phyloP scores from a whole-genome alignment of 1,284 basidiomycete genomes.

The Gastroboletus turbinatus region DNA sequence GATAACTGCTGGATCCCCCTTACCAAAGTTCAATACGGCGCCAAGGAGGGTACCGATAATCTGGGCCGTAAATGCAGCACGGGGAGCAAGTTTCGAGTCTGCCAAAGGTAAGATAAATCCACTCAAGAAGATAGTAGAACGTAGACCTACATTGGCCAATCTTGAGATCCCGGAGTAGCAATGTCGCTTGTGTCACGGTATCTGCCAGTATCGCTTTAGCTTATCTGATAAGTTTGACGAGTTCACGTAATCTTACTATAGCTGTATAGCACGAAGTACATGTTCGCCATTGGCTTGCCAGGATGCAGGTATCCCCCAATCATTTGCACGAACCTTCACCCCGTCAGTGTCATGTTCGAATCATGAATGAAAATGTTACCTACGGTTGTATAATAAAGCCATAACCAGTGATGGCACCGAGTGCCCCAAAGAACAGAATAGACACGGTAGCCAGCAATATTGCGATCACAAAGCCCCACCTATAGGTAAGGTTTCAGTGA shows the following conservation, averaged over 20 bases:
- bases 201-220: slow-evolving; percentile 29
- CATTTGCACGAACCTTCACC: slow-evolving; percentile 49
- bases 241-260: slow-evolving; percentile 36
- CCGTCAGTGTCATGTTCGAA: background rate
- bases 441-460: slow-evolving; percentile 42
- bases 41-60: slow-evolving; percentile 49
- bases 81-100: slow-evolving; percentile 64
- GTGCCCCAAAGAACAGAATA: slow-evolving; percentile 48
- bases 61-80: slow-evolving; percentile 62
- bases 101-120: background rate
- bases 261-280: slow-evolving; percentile 56
- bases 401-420: slow-evolving; percentile 57
- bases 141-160: slow-evolving; percentile 50
- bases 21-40: slow-evolving; percentile 51
- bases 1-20: slow-evolving; percentile 13
- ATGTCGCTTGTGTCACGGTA: slow-evolving; percentile 44
- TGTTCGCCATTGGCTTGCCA: slow-evolving; percentile 56
- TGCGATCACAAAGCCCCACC: slow-evolving; percentile 40
- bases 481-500: background rate
- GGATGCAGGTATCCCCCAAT: slow-evolving; percentile 62
- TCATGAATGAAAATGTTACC: slow-evolving; percentile 42
- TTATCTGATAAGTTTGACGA: background rate
- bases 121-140: background rate
- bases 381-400: slow-evolving; percentile 31
- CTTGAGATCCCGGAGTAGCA: slow-evolving; percentile 54